Evolutionary conservation across 1,284 basidiomycete genomes (phyloP), one percentile per base, ranked within the genome.

Genomic region (Fomes fomentarius): DNA sequence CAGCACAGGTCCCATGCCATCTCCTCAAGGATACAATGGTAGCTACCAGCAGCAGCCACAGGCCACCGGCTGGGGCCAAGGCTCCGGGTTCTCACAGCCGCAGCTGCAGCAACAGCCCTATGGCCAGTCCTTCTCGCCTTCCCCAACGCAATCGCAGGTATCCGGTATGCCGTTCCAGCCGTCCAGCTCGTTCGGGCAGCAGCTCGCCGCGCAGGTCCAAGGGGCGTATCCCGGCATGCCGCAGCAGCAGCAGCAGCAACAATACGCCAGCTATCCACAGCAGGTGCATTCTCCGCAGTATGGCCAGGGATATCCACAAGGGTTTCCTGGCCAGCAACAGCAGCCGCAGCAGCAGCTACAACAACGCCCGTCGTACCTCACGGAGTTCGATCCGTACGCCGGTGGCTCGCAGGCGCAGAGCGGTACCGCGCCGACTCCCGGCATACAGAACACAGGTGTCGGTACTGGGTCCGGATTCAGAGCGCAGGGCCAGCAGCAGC

Each of bases 321-420:
- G 57, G 11, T 68, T 65, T 35, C 53, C 60, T 1, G 61, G 55
- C 11, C 65, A 63, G 39, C 64, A 62, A 35, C 68, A 56, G 42
- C 66, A 64, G 37, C 64, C 61, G 48, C 63, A 60, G 15, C 64
- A 60, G 48, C 63, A 60, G 15, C 65, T 66, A 50, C 64, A 59
- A 37, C 57, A 57, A 30, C 49, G 54, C n/a, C 54, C 45, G 22
- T 25, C 58, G 33, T 71, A 71, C 43, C 61, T 71, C 17, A 33
- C 71, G 12, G 71, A 74, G 56, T 73, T 75, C 56, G 73, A 74
- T 51, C 73, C 73, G 7, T 72, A 71, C 46, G 43, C 65, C 47
- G 37, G 11, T 47, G 58, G 30, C 35, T 37, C 28, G 12, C 43
- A 24, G 55, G 22, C 28, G 12, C 43, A 24, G 55, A 25, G 31